Evolutionary conservation across 768 basidiomycete species (phyloP).

Genomic region (Gyrodon lividus): DNA sequence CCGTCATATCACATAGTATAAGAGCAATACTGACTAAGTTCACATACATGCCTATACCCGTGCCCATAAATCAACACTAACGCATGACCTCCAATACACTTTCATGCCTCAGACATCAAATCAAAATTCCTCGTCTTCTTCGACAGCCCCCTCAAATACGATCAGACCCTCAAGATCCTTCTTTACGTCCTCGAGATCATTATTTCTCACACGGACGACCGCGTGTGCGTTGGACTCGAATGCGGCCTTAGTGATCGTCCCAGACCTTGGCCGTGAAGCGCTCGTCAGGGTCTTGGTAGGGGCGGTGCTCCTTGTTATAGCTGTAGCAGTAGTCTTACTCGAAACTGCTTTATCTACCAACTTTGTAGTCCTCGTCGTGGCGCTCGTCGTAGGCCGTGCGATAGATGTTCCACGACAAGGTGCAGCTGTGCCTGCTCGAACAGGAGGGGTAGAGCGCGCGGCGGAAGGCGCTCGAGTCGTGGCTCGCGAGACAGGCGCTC

Average conservation of each 20-base stretch:
- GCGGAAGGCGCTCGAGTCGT: slow-evolving; percentile 20
- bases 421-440: slow-evolving; percentile 2
- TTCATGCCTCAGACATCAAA: slow-evolving; percentile 24
- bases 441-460: slow-evolving; percentile 17
- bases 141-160: slow-evolving; percentile 29
- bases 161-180: slow-evolving; percentile 33
- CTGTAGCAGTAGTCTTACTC: not conserved
- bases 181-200: slow-evolving; percentile 28
- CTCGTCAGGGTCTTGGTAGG: not conserved
- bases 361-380: slow-evolving; percentile 7
- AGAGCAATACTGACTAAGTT: no score
- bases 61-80: slow-evolving; percentile 16
- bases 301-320: not conserved
- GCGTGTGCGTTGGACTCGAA: slow-evolving; percentile 24
- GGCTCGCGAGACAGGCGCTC: slow-evolving; percentile 14
- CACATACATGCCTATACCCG: no score
- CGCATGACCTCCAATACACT: not conserved
- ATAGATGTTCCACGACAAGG: slow-evolving; percentile 8
- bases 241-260: slow-evolving; percentile 25
- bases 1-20: no score
- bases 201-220: slow-evolving; percentile 16
- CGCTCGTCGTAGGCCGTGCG: slow-evolving; percentile 9
- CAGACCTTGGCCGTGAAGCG: slow-evolving; percentile 17
- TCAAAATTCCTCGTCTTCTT: slow-evolving; percentile 32
- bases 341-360: slow-evolving; percentile 7